These are phyloP conservation scores for Gentiana dahurica DNA, from an alignment of 257 asterid species.

Conservation along the genomic window DNA sequence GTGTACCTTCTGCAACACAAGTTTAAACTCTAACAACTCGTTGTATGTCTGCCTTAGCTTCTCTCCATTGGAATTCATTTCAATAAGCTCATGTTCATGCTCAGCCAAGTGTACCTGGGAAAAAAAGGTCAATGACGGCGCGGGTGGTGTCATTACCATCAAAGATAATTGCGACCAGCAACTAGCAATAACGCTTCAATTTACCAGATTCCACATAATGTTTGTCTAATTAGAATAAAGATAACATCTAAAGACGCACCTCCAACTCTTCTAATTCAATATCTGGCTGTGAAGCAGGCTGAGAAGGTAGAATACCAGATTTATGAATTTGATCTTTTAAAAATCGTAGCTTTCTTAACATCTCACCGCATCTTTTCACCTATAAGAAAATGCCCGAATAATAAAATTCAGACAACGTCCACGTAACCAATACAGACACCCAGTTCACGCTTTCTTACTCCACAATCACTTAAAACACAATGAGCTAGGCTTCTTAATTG, in stretches of 20 bases:
- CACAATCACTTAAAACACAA: too few relatives aligned
- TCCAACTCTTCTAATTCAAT: constrained; percentile 86
- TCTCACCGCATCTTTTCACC: constrained; percentile 99
- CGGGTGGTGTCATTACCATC: constrained; percentile 1
- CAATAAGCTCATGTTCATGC: constrained; percentile 93
- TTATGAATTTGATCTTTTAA: constrained; percentile 86
- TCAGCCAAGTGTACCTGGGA: constrained; percentile 69
- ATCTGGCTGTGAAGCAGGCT: constrained; percentile 73
- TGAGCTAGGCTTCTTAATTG: neutral
- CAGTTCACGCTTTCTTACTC: too few relatives aligned
- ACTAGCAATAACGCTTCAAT: neutral
- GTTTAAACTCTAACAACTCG: constrained; percentile 93
- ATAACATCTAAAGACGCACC: constrained; percentile 32
- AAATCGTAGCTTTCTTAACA: constrained; percentile 88
- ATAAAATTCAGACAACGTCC: constrained; percentile 2
- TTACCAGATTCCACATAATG: neutral
- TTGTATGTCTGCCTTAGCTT: constrained; percentile 77
- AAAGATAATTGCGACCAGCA: constrained; percentile 1
- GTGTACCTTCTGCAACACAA: constrained; percentile 90
- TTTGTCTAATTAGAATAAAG: neutral
- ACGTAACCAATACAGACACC: neutral
- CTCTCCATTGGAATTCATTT: constrained; percentile 84
- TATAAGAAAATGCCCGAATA: constrained; percentile 19
- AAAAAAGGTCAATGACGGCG: constrained; percentile 6
- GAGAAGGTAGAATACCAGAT: constrained; percentile 65